A percentile compares a stretch with the other conserved stretches of the same genome.
Evolutionary conservation across 2,329 filamentous ascomycete genomes (phyloP).

Genomic region (Chrysoporthe deuterocubensis): DNA sequence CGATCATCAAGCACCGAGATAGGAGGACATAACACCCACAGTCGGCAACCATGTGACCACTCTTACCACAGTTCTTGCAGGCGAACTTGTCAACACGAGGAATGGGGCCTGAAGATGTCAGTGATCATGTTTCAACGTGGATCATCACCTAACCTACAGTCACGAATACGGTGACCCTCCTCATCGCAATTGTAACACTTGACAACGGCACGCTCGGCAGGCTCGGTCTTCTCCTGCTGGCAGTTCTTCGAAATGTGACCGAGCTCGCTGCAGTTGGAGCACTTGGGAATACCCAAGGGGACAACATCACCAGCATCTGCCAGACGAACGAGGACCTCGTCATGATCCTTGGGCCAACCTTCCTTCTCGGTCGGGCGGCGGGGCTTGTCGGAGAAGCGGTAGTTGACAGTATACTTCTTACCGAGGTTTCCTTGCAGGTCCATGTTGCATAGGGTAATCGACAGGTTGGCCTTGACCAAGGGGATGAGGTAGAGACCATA

Average conservation of each 20-base stretch:
- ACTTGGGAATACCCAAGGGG: conserved; percentile 62
- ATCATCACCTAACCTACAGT: conserved; percentile 57
- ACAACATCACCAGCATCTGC: conserved; percentile 67
- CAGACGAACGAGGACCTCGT: conserved; percentile 68
- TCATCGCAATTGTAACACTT: conserved; percentile 68
- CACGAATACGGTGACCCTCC: conserved; percentile 68
- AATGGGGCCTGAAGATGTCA: conserved; percentile 50
- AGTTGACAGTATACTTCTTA: conserved; percentile 66
- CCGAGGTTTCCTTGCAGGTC: conserved; percentile 71
- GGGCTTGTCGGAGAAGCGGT: conserved; percentile 63
- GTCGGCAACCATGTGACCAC: conserved; percentile 54
- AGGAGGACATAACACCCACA: conserved; percentile 43
- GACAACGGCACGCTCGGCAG: conserved; percentile 48
- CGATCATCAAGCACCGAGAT: neutral
- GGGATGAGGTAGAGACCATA: conserved; percentile 66
- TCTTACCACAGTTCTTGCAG: conserved; percentile 70
- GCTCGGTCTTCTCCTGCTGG: conserved; percentile 58
- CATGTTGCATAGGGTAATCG: conserved; percentile 68
- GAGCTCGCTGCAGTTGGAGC: conserved; percentile 65
- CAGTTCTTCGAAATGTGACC: conserved; percentile 68
- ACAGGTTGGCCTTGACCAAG: conserved; percentile 58
- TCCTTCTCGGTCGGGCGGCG: conserved; percentile 61
- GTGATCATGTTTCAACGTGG: conserved; percentile 12
- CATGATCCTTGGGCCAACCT: conserved; percentile 60
- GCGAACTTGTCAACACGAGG: conserved; percentile 66